Evolutionary conservation across 2,329 filamentous ascomycete genomes (phyloP), one percentile per base, ranked within the genome.

Genomic region (Akanthomyces muscarius): DNA sequence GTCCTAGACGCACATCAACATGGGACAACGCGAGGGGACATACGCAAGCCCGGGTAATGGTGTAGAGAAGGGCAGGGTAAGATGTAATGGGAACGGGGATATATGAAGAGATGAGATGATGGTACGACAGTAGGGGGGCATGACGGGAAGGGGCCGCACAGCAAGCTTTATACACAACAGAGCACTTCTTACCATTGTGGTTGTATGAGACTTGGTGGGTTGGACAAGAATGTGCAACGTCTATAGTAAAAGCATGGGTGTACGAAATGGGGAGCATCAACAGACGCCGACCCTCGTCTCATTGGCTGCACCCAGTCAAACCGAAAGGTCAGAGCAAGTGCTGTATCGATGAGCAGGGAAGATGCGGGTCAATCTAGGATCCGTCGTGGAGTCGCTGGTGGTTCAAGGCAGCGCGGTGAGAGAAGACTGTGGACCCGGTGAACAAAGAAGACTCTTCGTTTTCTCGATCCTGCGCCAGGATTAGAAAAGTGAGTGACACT

Each of bases 361-460:
- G 10, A 62, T 62, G 60, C 60, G 60, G 60, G 60, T 42, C 60
- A 55, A 62, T 62, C 60, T 48, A 42, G 60, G 51, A 50, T 62
- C 28, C 30, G 44, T 55, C 60, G 60, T 62, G 51, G 60, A 56
- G 51, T 55, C 25, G 56, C 14, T 23, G 45, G 30, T 45, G 21
- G 42, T 41, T 3, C n/a, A 30, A 23, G 23, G 30, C 38, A 36
- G 38, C 47, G 48, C 61, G 61, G 61, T 63, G 61, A 63, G 54
- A 33, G 38, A 38, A 18, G 28, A 48, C 28, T 16, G 61, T 63
- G 61, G 61, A 63, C 38, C 61, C 61, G 61, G 61, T 63, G 38
- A 63, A 53, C 10, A 54, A 63, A 48, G 54, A 57, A 61, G 11
- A 44, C 18, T 47, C 7, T 16, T 41, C 8, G 38, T 28, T 38